Conservation (phyloP, 768 basidiomycete genomes). For the Phylloporus scabripes region DNA sequence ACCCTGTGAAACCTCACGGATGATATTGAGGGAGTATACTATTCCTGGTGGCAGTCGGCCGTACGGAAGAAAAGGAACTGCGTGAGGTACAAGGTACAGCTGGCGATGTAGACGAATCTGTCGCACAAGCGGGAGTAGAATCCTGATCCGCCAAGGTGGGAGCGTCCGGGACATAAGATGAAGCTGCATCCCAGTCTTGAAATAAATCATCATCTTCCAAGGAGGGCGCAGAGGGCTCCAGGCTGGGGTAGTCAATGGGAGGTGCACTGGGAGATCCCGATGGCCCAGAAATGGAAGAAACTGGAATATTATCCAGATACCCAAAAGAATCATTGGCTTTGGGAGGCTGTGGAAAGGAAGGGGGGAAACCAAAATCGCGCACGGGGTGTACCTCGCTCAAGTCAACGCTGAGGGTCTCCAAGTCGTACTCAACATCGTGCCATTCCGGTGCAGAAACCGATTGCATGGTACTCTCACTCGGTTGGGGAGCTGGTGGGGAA, state of each 20-base stretch:
- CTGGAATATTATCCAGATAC: slow-evolving; percentile 31
- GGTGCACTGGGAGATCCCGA: slow-evolving; percentile 40
- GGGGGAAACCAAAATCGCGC: slow-evolving; percentile 6
- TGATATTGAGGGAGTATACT: slow-evolving; percentile 26
- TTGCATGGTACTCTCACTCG: slow-evolving; percentile 11
- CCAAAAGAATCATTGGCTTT: slow-evolving; percentile 40
- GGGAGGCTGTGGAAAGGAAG: slow-evolving; percentile 29
- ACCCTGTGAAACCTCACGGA: slow-evolving; percentile 13
- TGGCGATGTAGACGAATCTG: neutral
- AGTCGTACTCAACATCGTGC: slow-evolving; percentile 45
- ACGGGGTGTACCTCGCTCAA: slow-evolving; percentile 7
- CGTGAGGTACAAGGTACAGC: neutral
- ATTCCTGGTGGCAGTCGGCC: slow-evolving; percentile 6
- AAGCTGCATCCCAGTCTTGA: slow-evolving; percentile 19
- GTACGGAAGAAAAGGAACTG: slow-evolving; percentile 4
- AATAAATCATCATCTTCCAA: slow-evolving; percentile 21
- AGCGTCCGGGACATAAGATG: slow-evolving; percentile 2
- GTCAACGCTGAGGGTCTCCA: slow-evolving; percentile 16
- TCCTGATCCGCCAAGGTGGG: slow-evolving; percentile 1
- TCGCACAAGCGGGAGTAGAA: neutral
- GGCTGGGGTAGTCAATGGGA: slow-evolving; percentile 21
- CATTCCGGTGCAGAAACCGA: slow-evolving; percentile 48
- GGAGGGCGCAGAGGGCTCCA: slow-evolving; percentile 47
- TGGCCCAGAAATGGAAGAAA: slow-evolving; percentile 33
- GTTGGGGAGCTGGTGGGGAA: slow-evolving; percentile 36